A percentile compares a stretch with the other conserved stretches of the same genome.
Evolutionary conservation across 306 rosid genomes (phyloP).

Genomic region (Cucurbita pepo): DNA sequence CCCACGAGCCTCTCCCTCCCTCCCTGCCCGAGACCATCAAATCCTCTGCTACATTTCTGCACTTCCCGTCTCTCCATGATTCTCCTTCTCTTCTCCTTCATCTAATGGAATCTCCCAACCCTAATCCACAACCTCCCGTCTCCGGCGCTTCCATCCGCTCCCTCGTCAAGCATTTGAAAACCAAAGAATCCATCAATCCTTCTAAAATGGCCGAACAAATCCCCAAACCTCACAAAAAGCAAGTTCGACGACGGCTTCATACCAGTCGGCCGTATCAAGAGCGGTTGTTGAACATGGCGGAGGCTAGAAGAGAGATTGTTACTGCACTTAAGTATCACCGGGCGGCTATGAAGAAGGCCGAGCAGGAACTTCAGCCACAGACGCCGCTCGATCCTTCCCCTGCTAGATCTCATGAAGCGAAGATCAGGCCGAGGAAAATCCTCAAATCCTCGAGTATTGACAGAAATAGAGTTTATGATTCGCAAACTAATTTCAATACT

Average conservation of each 20-base stretch:
- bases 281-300: constrained; percentile 79
- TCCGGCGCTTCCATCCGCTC: constrained; percentile 53
- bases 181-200: constrained; percentile 27
- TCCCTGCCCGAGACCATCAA: constrained; percentile 11
- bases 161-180: constrained; percentile 55
- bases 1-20: constrained; percentile 29
- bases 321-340: constrained; percentile 82
- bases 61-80: neutral
- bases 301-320: constrained; percentile 82
- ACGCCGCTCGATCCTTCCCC: constrained; percentile 14
- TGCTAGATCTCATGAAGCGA: constrained; percentile 24
- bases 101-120: neutral
- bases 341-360: constrained; percentile 78
- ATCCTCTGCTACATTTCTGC: constrained; percentile 30
- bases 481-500: neutral
- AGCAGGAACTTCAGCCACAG: constrained; percentile 18
- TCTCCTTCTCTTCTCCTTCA: neutral
- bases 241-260: constrained; percentile 78
- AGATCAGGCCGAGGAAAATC: constrained; percentile 34
- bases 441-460: constrained; percentile 12
- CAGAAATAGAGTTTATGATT: neutral
- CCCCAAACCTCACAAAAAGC: constrained; percentile 34
- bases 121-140: constrained; percentile 14
- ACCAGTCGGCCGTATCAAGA: constrained; percentile 72
- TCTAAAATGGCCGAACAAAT: constrained; percentile 6